Evolutionary conservation across 805 yeast species (phyloP).

Genomic region (Metschnikowia drakensbergensis): DNA sequence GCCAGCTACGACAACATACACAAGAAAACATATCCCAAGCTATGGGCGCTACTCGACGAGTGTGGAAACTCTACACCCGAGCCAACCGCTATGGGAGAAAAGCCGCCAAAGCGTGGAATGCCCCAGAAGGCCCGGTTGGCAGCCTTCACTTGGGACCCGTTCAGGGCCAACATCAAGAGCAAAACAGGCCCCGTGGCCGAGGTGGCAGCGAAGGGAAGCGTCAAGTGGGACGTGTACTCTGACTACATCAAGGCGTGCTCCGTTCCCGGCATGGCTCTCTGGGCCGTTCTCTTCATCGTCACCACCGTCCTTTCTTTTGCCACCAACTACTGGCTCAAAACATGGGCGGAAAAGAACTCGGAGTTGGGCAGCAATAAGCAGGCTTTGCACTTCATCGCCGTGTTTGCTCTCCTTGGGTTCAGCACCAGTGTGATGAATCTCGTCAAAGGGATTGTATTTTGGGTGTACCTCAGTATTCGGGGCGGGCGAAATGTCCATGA

Average conservation of each 20-base stretch:
- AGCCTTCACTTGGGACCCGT: slow-evolving; percentile 39
- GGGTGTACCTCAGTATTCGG: slow-evolving; percentile 51
- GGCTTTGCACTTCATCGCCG: slow-evolving; percentile 44
- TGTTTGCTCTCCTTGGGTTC: slow-evolving; percentile 56
- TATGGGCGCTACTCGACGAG: slow-evolving; percentile 5
- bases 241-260: slow-evolving; percentile 62
- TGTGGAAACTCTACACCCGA: slow-evolving; percentile 4
- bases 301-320: slow-evolving; percentile 33
- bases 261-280: slow-evolving; percentile 43
- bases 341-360: slow-evolving; percentile 60
- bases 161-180: slow-evolving; percentile 25
- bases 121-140: slow-evolving; percentile 13
- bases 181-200: slow-evolving; percentile 20
- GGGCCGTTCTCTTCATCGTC: slow-evolving; percentile 25
- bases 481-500: slow-evolving; percentile 57
- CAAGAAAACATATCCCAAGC: slow-evolving; percentile 8
- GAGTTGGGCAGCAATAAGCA: slow-evolving; percentile 39
- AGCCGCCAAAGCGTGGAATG: no score
- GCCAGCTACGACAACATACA: slow-evolving; percentile 6
- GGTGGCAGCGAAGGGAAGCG: slow-evolving; percentile 55
- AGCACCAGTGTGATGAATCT: slow-evolving; percentile 47
- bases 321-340: slow-evolving; percentile 62
- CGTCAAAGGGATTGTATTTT: slow-evolving; percentile 44
- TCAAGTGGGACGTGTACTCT: slow-evolving; percentile 49
- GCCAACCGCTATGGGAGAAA: not conserved